Percentiles rank a stretch among this genome's conserved stretches.
Evolutionary conservation across 805 yeast genomes (phyloP).

Genomic region (Candida jianshihensis): DNA sequence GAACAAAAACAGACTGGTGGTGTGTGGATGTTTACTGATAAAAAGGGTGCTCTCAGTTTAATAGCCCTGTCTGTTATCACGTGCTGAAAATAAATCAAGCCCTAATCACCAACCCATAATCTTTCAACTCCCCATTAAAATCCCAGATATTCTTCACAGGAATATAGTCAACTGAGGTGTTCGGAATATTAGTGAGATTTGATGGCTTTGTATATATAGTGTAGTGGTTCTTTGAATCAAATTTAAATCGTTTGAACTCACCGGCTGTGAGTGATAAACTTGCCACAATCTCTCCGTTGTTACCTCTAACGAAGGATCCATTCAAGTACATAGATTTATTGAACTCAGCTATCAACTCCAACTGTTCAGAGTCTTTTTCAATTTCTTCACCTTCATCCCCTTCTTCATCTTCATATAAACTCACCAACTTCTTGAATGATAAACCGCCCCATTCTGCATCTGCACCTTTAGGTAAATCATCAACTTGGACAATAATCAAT

Average conservation of each 20-base stretch:
- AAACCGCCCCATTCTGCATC: slow-evolving; percentile 72
- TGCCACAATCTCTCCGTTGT: slow-evolving; percentile 12
- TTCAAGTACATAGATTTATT: slow-evolving; percentile 4
- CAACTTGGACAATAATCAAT: slow-evolving; percentile 48
- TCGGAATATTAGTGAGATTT: neutral
- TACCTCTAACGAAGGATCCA: slow-evolving; percentile 8
- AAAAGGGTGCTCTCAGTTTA: neutral
- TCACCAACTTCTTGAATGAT: slow-evolving; percentile 32
- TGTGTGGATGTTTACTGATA: neutral
- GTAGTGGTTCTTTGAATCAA: slow-evolving; percentile 12
- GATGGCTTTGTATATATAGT: slow-evolving; percentile 18
- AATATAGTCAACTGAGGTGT: slow-evolving; percentile 18
- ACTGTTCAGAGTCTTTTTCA: neutral
- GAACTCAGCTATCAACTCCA: too few relatives aligned
- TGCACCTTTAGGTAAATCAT: slow-evolving; percentile 56
- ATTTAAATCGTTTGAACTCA: slow-evolving; percentile 7
- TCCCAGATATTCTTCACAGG: slow-evolving; percentile 26
- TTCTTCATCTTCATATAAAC: slow-evolving; percentile 35
- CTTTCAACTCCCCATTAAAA: slow-evolving; percentile 14
- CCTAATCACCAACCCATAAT: slow-evolving; percentile 21
- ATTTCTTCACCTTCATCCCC: slow-evolving; percentile 19
- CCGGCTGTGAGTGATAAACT: slow-evolving; percentile 13
- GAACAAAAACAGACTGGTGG: neutral
- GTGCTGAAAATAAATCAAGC: neutral
- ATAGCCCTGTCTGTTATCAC: slow-evolving; percentile 1